Conservation (phyloP, 2,329 filamentous ascomycete species). For the Cryoendolithus antarcticus region DNA sequence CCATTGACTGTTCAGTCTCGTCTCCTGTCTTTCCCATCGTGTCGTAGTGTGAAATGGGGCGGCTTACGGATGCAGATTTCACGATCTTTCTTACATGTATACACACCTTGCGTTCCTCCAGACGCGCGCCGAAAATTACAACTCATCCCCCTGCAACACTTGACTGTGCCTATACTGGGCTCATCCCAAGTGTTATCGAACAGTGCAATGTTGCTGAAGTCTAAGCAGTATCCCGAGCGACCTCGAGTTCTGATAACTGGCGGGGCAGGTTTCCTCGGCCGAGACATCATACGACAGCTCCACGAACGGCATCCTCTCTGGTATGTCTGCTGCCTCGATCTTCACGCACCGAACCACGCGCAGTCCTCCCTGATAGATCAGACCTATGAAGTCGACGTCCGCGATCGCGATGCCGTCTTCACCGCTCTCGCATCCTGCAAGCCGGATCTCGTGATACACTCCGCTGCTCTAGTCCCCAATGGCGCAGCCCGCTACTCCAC, state of each 20-base stretch:
- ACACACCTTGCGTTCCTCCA: too few relatives aligned
- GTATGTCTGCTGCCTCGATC: conserved; percentile 29
- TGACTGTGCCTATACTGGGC: too few relatives aligned
- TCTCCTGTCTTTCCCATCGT: too few relatives aligned
- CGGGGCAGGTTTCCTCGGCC: conserved; percentile 35
- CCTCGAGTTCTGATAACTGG: conserved; percentile 31
- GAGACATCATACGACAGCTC: conserved; percentile 28
- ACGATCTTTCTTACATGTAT: too few relatives aligned
- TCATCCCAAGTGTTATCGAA: too few relatives aligned
- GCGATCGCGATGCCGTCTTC: conserved; percentile 22
- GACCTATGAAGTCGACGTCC: conserved; percentile 30
- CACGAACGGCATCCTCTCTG: conserved; percentile 25
- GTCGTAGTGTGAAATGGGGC: too few relatives aligned
- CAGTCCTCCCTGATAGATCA: conserved; percentile 10
- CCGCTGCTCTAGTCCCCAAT: conserved; percentile 45
- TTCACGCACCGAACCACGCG: conserved; percentile 5
- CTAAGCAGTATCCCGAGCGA: too few relatives aligned
- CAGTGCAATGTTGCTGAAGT: too few relatives aligned
- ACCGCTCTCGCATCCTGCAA: conserved; percentile 47
- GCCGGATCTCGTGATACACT: conserved; percentile 83
- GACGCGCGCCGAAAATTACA: too few relatives aligned
- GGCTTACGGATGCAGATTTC: too few relatives aligned
- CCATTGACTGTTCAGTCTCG: too few relatives aligned
- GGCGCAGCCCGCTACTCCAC: conserved; percentile 28
- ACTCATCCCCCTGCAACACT: too few relatives aligned